Conservation (phyloP, 2,329 filamentous ascomycete genomes). For the Epichloe baconii region DNA sequence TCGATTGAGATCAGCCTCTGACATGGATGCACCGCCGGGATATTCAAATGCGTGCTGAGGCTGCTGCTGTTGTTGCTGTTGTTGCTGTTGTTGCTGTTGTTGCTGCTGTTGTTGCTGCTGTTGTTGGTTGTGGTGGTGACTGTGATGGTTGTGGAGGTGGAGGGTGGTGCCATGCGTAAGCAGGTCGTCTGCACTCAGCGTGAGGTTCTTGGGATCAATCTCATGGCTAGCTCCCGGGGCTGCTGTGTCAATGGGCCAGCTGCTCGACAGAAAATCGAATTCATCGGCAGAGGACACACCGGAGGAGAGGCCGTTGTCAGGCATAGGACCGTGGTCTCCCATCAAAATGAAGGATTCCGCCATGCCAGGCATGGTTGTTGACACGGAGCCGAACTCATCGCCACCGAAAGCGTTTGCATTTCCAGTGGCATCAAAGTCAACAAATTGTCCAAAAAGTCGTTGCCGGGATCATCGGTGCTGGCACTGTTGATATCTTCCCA, state of each 20-base stretch:
- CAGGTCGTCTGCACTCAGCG: constrained; percentile 8
- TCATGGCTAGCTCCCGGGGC: constrained; percentile 16
- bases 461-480: constrained; percentile 15
- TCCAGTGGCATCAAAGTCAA: constrained; percentile 22
- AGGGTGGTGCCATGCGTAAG: background rate
- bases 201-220: constrained; percentile 17
- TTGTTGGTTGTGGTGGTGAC: background rate
- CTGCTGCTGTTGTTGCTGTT: background rate
- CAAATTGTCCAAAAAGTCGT: constrained; percentile 25
- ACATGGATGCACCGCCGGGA: constrained; percentile 27
- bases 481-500: constrained; percentile 21
- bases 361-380: constrained; percentile 13
- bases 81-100: background rate
- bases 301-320: constrained; percentile 21
- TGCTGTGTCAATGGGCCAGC: constrained; percentile 16
- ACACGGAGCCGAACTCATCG: constrained; percentile 9
- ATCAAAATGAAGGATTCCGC: constrained; percentile 17
- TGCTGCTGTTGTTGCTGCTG: constrained; percentile 8
- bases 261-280: constrained; percentile 23
- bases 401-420: constrained; percentile 10
- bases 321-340: constrained; percentile 6
- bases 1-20: constrained; percentile 33
- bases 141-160: background rate
- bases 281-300: constrained; percentile 23
- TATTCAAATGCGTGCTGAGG: constrained; percentile 9